Base-by-base conservation (phyloP, 495 filamentous ascomycete genomes). In the Neurospora sp. region DNA sequence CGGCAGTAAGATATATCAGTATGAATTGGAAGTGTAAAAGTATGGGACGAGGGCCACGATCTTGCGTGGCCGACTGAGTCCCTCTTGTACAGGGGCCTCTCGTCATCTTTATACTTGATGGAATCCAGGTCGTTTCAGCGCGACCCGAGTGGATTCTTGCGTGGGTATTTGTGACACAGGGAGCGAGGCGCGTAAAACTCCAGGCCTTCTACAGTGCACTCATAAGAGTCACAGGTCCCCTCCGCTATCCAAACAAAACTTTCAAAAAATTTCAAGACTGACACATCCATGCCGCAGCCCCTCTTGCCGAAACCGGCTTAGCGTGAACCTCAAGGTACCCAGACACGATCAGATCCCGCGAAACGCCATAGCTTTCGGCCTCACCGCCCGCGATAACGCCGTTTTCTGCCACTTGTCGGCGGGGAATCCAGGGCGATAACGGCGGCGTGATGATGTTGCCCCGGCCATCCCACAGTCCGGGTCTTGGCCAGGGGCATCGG, bases 371-470 rank as follows among this genome's bases (percentile, higher is more conserved):
- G 41, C 27, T 68, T 65, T 31, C 0, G 0, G 40, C 1, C 69
- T 79, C 78, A 81, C 79, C 79, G 79, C 79, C 78, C 72, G 12
- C 38, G 59, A 71, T 74, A 71, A 39, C 72, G n/a, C 61, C 20
- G 53, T 77, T 80, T 79, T 78, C 76, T 81, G 79, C 79, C 79
- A 75, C 76, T 74, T 76, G 75, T 75, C 69, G 69, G 39, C 70
- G 75, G 75, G 75, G 73, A 73, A 71, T 42, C 5, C 10, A 61
- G 74, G 65, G 78, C 76, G 78, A 78, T 77, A 79, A 73, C 76
- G 77, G 77, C 77, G 73, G 53, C 27, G 27, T 65, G 53, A 27
- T 65, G 53, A 65, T 65, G 53, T 37, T 35, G 53, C 53, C 53
- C 53, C 53, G 53, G 53, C 53, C 53, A 61, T 61, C 22, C 53